Base-by-base conservation (phyloP, 306 rosid species). In the Prosopis cineraria region DNA sequence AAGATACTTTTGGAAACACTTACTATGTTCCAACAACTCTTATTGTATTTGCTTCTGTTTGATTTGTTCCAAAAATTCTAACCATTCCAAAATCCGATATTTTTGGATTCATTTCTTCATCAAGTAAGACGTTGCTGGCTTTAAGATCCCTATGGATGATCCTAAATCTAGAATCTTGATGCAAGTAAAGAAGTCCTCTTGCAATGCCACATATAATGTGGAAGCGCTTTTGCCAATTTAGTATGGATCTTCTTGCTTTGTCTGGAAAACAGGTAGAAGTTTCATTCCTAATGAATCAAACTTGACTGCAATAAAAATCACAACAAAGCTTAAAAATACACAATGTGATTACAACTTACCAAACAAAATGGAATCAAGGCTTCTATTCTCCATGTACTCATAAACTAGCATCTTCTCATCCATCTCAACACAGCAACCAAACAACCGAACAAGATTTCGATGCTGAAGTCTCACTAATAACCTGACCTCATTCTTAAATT, bases 61-160 rank as follows among this genome's bases (percentile, higher is more conserved):
- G 96, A 78, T 92, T 82, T 1, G 87, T 72, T 11, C 90, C 83
- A 43, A 92, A 92, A 11, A 90, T 90, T 75, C 93, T 87, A 7
- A 96, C 97, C 96, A 92, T 90, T 6, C 97, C 97, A 78, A 92
- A 92, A 36, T 92, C 97, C 0, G 96, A 92, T 69, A 90, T 92
- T 62, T 87, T 92, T 8, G 97, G 97, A 2, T 83, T 87, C 88
- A 90, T 81, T 27, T 90, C 91, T 71, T 33, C 78, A 25, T 92
- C 96, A n/a, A 92, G 93, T 40, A 92, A 81, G 79, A 92, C 70
- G 45, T 92, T 92, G 80, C 97, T 89, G 64, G 93, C 93, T 79
- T 92, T 92, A 58, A 92, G 90, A 82, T 92, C 98, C 36, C 97
- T 88, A 56, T 93, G 97, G 68, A 93, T 93, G 19, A 93, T 93